These are phyloP conservation scores for Calonectria hongkongensis DNA, from an alignment of 2,329 filamentous ascomycete species.

Conservation along the genomic window DNA sequence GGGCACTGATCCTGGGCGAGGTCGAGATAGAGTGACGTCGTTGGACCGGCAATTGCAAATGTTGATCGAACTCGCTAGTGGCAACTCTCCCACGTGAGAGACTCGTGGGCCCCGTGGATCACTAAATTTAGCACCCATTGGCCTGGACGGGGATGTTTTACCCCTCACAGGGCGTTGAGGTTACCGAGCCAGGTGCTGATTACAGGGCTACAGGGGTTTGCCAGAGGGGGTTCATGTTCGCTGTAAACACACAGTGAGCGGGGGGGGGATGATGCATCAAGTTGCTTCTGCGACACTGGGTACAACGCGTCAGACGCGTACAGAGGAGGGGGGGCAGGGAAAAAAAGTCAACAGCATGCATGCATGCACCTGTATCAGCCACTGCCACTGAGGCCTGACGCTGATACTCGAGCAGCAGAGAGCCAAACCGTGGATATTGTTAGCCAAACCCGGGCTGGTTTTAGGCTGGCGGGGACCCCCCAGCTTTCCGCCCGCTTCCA, in stretches of 20 bases:
- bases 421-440: slow-evolving; percentile 4
- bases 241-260: slow-evolving; percentile 23
- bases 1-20: slow-evolving; percentile 6
- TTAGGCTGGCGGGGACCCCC: slow-evolving; percentile 32
- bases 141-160: slow-evolving; percentile 13
- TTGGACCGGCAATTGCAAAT: slow-evolving; percentile 33
- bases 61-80: slow-evolving; percentile 14
- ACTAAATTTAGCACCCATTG: slow-evolving; percentile 35
- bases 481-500: slow-evolving; percentile 25
- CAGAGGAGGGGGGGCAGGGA: neutral
- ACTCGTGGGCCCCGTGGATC: slow-evolving; percentile 19
- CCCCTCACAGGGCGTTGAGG: slow-evolving; percentile 24
- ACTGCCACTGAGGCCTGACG: slow-evolving; percentile 3
- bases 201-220: slow-evolving; percentile 28
- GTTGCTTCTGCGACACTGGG: neutral
- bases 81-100: slow-evolving; percentile 26
- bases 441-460: slow-evolving; percentile 24
- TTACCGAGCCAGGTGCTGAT: slow-evolving; percentile 19
- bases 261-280: slow-evolving; percentile 5
- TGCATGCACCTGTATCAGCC: neutral
- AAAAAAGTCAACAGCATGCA: slow-evolving; percentile 1
- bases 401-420: neutral
- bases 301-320: slow-evolving; percentile 21
- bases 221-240: slow-evolving; percentile 17
- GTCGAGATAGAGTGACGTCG: slow-evolving; percentile 33